Percentiles rank a stretch among this genome's conserved stretches.
Evolutionary conservation across 192 early-diverging fungal genomes (phyloP).

Genomic region (Umbelopsis vinacea): DNA sequence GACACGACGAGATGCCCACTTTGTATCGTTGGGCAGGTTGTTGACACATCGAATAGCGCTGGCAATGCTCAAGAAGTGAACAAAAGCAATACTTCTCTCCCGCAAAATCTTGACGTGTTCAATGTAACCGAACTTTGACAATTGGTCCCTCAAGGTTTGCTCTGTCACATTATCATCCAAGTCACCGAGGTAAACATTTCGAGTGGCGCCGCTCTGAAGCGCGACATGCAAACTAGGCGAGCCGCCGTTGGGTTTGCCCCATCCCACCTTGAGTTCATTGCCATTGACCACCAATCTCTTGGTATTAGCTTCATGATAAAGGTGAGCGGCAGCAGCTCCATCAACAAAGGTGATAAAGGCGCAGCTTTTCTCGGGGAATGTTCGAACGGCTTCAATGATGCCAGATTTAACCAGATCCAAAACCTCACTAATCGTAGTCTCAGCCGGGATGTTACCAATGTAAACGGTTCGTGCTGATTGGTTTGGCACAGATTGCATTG

Average conservation of each 20-base stretch:
- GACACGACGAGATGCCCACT: slow-evolving; percentile 63
- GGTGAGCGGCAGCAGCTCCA: slow-evolving; percentile 59
- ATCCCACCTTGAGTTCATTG: slow-evolving; percentile 74
- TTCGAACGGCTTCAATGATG: slow-evolving; percentile 67
- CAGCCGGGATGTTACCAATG: slow-evolving; percentile 75
- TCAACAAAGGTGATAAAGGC: slow-evolving; percentile 85
- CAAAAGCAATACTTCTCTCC: slow-evolving; percentile 84
- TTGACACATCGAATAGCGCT: slow-evolving; percentile 78
- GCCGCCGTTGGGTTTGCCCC: slow-evolving; percentile 68
- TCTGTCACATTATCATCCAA: slow-evolving; percentile 68
- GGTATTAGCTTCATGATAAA: slow-evolving; percentile 58
- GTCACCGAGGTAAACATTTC: slow-evolving; percentile 84
- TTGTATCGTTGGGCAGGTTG: slow-evolving; percentile 55
- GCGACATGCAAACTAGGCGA: slow-evolving; percentile 60
- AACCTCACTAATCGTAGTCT: slow-evolving; percentile 62
- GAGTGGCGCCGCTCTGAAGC: slow-evolving; percentile 69
- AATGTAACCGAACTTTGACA: slow-evolving; percentile 71
- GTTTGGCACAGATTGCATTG: slow-evolving; percentile 20
- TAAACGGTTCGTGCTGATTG: slow-evolving; percentile 77
- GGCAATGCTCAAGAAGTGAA: slow-evolving; percentile 74
- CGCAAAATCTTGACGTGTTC: slow-evolving; percentile 72
- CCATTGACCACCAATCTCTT: slow-evolving; percentile 57
- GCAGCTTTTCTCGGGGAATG: slow-evolving; percentile 79
- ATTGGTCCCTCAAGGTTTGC: slow-evolving; percentile 58
- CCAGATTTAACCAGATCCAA: slow-evolving; percentile 75